Percentiles rank a stretch among this genome's conserved stretches.
phyloP scores from a whole-genome alignment of 139 green algal species.

The Auxenochlorella protothecoides region DNA sequence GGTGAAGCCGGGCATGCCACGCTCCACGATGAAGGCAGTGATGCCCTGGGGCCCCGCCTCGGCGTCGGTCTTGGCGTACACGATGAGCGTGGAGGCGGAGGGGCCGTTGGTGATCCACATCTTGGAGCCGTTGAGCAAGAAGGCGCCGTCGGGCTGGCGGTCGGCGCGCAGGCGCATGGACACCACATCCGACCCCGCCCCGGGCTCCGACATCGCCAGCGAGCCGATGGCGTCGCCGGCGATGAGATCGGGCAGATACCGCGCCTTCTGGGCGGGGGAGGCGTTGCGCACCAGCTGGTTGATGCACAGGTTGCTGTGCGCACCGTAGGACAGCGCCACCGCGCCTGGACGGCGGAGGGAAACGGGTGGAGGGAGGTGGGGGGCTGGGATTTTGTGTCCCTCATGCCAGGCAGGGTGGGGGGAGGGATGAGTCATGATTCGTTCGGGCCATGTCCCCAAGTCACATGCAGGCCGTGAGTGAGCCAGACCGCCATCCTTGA shows the following conservation, averaged over 20 bases:
- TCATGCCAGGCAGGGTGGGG: too few relatives aligned
- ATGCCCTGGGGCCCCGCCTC: slow-evolving; percentile 66
- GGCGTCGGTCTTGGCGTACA: slow-evolving; percentile 85
- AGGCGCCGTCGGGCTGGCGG: slow-evolving; percentile 35
- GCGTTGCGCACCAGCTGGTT: slow-evolving; percentile 83
- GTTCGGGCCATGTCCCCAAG: too few relatives aligned
- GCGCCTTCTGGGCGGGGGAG: slow-evolving; percentile 49
- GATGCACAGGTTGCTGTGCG: slow-evolving; percentile 76
- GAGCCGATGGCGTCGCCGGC: slow-evolving; percentile 78
- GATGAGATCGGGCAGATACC: slow-evolving; percentile 68
- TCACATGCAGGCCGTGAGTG: too few relatives aligned
- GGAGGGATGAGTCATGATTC: too few relatives aligned
- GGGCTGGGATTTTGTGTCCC: too few relatives aligned
- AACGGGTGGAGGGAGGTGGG: too few relatives aligned
- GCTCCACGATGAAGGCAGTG: slow-evolving; percentile 90
- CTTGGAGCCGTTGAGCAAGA: slow-evolving; percentile 83
- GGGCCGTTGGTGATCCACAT: slow-evolving; percentile 94
- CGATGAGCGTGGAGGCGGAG: slow-evolving; percentile 65
- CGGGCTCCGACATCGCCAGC: slow-evolving; percentile 80
- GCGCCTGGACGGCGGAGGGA: too few relatives aligned
- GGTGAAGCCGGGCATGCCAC: slow-evolving; percentile 73
- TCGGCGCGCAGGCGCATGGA: slow-evolving; percentile 55
- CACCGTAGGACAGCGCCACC: too few relatives aligned
- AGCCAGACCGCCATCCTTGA: too few relatives aligned
- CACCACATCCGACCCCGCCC: slow-evolving; percentile 76